phyloP scores from a whole-genome alignment of 169 alveolate genomes.

The Cryptosporidium andersoni region DNA sequence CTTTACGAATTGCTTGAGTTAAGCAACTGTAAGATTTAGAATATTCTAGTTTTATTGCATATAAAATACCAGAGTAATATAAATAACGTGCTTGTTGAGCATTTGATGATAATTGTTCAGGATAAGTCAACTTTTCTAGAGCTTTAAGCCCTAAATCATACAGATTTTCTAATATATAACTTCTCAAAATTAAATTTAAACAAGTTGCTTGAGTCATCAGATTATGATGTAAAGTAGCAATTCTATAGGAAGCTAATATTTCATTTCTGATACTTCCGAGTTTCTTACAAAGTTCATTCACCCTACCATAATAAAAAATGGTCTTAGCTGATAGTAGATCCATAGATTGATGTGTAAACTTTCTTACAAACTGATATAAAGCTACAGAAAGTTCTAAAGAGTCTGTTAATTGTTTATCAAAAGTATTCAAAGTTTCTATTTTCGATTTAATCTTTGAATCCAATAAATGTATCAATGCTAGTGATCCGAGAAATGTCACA shows the following conservation, averaged over 20 bases:
- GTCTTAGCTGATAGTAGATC: conserved; percentile 84
- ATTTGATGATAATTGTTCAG: conserved; percentile 88
- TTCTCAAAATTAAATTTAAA: conserved; percentile 87
- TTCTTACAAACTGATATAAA: conserved; percentile 30
- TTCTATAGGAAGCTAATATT: conserved; percentile 80
- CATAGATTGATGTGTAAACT: conserved; percentile 75
- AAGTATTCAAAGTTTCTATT: not conserved
- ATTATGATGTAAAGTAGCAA: conserved; percentile 87
- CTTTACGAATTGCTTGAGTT: conserved; percentile 88
- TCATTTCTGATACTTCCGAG: conserved; percentile 78
- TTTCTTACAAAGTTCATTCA: conserved; percentile 85
- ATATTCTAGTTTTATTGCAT: conserved; percentile 94
- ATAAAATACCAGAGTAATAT: conserved; percentile 87
- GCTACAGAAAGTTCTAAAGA: conserved; percentile 6
- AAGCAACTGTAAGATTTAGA: conserved; percentile 88
- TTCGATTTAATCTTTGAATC: too few relatives aligned
- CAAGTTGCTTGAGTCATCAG: conserved; percentile 88
- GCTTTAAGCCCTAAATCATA: conserved; percentile 77
- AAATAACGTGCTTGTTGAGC: conserved; percentile 94
- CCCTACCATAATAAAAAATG: conserved; percentile 84
- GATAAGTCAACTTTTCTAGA: conserved; percentile 81
- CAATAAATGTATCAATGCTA: conserved; percentile 53
- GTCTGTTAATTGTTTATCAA: not conserved
- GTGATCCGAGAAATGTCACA: conserved; percentile 75
- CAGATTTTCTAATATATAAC: conserved; percentile 84